These are phyloP conservation scores for Rhododendron henanense DNA, from an alignment of 148 eudicot genomes.

Conservation along the genomic window DNA sequence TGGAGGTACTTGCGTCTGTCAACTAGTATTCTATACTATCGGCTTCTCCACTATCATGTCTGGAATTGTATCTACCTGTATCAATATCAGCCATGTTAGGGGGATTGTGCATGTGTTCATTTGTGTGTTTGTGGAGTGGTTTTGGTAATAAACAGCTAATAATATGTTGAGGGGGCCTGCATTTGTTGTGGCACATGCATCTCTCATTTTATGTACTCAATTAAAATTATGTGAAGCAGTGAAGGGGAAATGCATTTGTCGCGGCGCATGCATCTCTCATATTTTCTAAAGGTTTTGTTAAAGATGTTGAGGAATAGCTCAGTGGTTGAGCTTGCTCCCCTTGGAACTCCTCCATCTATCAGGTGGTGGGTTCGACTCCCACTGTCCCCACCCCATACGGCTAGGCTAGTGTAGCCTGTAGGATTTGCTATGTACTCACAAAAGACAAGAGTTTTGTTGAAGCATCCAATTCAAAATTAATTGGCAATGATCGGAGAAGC, in stretches of 20 bases:
- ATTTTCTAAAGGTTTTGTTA: not conserved
- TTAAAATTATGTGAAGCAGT: not conserved
- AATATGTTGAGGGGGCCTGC: not conserved
- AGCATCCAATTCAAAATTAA: not conserved
- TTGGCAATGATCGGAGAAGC: not conserved
- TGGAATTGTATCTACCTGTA: conserved; percentile 2
- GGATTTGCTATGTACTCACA: not conserved
- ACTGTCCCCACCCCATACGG: not conserved
- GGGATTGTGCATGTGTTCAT: not conserved
- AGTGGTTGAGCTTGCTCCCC: not conserved
- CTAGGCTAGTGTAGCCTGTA: not conserved
- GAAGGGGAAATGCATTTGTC: not conserved
- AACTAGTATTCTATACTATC: conserved; percentile 23
- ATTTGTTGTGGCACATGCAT: not conserved
- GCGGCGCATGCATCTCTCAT: not conserved
- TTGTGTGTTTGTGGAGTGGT: not conserved
- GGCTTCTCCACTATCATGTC: conserved; percentile 6
- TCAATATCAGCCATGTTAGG: not conserved
- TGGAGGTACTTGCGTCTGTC: conserved; percentile 80
- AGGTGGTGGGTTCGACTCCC: not conserved
- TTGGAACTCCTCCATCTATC: not conserved
- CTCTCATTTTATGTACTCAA: not conserved
- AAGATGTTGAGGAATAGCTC: not conserved
- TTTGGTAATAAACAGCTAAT: conserved; percentile 5
- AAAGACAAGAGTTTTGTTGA: too few species aligned